Evolutionary conservation across 331 rosid species (phyloP).

Genomic region (Pyrus hybrid): DNA sequence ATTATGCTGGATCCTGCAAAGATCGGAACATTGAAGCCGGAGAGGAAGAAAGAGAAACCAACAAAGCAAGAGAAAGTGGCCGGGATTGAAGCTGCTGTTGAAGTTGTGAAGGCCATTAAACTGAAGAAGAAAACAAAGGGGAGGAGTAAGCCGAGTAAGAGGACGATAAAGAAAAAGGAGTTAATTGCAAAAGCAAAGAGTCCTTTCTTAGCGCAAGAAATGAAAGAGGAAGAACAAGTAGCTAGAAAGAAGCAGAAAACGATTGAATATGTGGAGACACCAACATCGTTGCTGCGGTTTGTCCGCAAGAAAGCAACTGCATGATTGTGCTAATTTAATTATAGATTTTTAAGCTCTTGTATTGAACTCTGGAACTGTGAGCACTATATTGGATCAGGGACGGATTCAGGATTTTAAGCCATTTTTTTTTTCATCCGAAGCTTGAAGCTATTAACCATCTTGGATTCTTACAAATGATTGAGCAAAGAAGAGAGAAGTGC

Average conservation of each 20-base stretch:
- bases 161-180: slow-evolving; percentile 48
- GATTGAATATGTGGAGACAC: slow-evolving; percentile 42
- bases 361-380: background rate
- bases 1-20: slow-evolving; percentile 70
- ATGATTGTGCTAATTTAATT: background rate
- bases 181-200: slow-evolving; percentile 53
- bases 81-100: slow-evolving; percentile 62
- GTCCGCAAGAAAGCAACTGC: slow-evolving; percentile 30
- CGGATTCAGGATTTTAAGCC: no score
- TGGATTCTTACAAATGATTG: no score
- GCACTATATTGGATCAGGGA: no score
- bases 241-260: slow-evolving; percentile 54
- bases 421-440: no score
- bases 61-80: slow-evolving; percentile 42
- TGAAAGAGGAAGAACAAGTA: slow-evolving; percentile 38
- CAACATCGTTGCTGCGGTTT: slow-evolving; percentile 70
- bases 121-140: slow-evolving; percentile 86
- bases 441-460: no score
- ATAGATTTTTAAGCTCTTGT: background rate
- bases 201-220: slow-evolving; percentile 59
- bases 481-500: no score
- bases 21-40: slow-evolving; percentile 52
- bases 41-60: slow-evolving; percentile 33
- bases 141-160: slow-evolving; percentile 64
- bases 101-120: slow-evolving; percentile 43